Evolutionary conservation across 257 asterid species (phyloP).

Genomic region (Forsythia viridissima): DNA sequence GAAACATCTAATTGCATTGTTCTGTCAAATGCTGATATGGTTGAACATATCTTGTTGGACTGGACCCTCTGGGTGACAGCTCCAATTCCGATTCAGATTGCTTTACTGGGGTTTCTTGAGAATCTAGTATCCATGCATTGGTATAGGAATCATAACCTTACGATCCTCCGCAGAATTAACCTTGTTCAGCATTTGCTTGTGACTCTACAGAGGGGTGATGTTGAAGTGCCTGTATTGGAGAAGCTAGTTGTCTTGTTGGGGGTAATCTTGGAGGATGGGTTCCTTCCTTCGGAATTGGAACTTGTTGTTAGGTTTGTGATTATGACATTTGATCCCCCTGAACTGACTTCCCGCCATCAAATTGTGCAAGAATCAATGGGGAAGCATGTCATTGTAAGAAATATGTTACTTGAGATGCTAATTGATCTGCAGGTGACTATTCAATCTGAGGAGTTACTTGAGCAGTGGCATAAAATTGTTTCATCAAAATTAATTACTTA

Average conservation of each 20-base stretch:
- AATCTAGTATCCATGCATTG: slow-evolving; percentile 99
- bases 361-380: slow-evolving; percentile 91
- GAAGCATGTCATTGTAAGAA: slow-evolving; percentile 95
- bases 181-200: slow-evolving; percentile 97
- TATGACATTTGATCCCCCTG: slow-evolving; percentile 99
- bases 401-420: slow-evolving; percentile 98
- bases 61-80: slow-evolving; percentile 99
- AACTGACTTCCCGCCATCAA: slow-evolving; percentile 60
- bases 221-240: slow-evolving; percentile 95
- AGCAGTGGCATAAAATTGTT: slow-evolving; percentile 99
- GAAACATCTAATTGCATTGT: slow-evolving; percentile 97
- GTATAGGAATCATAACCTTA: slow-evolving; percentile 98
- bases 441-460: slow-evolving; percentile 92
- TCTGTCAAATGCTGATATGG: slow-evolving; percentile 97
- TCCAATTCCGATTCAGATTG: slow-evolving; percentile 82
- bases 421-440: slow-evolving; percentile 97
- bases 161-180: slow-evolving; percentile 90
- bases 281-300: slow-evolving; percentile 95
- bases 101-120: slow-evolving; percentile 96
- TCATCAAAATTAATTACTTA: slow-evolving; percentile 87
- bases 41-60: slow-evolving; percentile 98
- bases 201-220: slow-evolving; percentile 98
- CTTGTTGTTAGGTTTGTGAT: slow-evolving; percentile 94
- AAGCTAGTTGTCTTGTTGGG: slow-evolving; percentile 90
- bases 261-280: slow-evolving; percentile 96